A percentile compares a stretch with the other conserved stretches of the same genome.
These are phyloP conservation scores for Mycena crocata DNA, from an alignment of 768 basidiomycete genomes.

Conservation along the genomic window DNA sequence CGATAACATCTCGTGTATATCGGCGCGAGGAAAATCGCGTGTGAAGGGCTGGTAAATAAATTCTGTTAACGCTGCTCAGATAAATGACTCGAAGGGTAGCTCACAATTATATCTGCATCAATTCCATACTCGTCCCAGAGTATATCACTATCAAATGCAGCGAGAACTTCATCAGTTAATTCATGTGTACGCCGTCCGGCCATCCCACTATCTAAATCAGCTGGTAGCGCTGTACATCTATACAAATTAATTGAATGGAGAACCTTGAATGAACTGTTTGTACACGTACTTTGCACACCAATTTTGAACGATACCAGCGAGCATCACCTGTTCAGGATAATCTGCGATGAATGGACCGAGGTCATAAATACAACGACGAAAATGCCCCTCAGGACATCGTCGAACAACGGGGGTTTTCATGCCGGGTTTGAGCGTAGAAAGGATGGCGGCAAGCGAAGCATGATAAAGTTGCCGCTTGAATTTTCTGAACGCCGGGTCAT, in stretches of 20 bases:
- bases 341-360: too few species aligned
- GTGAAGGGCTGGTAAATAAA: neutral
- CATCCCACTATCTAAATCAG: constrained; percentile 12
- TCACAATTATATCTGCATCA: constrained; percentile 27
- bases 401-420: too few species aligned
- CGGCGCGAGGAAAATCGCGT: too few species aligned
- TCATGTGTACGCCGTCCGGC: constrained; percentile 12
- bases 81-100: neutral
- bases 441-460: too few species aligned
- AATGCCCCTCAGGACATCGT: too few species aligned
- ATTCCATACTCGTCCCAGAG: constrained; percentile 36
- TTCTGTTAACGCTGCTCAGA: neutral
- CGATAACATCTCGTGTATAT: too few species aligned
- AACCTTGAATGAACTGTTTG: neutral
- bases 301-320: neutral
- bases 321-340: too few species aligned
- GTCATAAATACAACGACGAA: too few species aligned
- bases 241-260: neutral
- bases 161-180: constrained; percentile 8
- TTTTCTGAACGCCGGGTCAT: too few species aligned
- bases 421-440: too few species aligned
- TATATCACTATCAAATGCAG: neutral
- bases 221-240: constrained; percentile 16
- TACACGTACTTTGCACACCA: neutral
- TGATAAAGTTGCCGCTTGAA: too few species aligned